Conservation (phyloP, 148 eudicot species). For the Spergularia bocconei region DNA sequence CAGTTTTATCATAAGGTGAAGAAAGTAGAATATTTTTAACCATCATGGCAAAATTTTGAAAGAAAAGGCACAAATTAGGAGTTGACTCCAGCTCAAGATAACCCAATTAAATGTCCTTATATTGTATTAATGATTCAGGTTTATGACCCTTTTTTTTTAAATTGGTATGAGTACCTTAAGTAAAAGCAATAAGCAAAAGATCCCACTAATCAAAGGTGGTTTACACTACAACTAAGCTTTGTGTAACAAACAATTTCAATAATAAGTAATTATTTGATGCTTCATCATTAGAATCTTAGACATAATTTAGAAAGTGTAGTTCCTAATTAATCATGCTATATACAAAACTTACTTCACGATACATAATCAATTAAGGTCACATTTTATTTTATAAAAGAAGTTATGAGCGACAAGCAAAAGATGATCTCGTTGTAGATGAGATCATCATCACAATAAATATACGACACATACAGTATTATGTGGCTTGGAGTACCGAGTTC, state of each 20-base stretch:
- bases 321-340: conserved; percentile 11
- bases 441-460: no score
- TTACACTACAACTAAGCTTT: conserved; percentile 16
- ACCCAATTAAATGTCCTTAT: background rate
- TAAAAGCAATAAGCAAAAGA: conserved; percentile 10
- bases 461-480: no score
- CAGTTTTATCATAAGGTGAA: conserved; percentile 20
- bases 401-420: background rate
- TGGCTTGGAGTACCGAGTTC: no score
- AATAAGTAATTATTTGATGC: conserved; percentile 13
- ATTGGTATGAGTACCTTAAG: conserved; percentile 4
- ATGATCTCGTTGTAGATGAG: background rate
- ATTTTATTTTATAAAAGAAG: no score
- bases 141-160: conserved; percentile 23
- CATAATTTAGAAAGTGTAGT: conserved; percentile 10
- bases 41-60: background rate
- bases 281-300: conserved; percentile 25
- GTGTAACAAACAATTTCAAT: conserved; percentile 22
- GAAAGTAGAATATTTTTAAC: background rate
- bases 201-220: conserved; percentile 36
- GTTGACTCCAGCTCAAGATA: conserved; percentile 45
- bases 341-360: background rate
- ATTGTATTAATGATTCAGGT: conserved; percentile 38
- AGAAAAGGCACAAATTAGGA: conserved; percentile 32
- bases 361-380: background rate